phyloP scores from a whole-genome alignment of 306 rosid species.

The Casuarina glauca region DNA sequence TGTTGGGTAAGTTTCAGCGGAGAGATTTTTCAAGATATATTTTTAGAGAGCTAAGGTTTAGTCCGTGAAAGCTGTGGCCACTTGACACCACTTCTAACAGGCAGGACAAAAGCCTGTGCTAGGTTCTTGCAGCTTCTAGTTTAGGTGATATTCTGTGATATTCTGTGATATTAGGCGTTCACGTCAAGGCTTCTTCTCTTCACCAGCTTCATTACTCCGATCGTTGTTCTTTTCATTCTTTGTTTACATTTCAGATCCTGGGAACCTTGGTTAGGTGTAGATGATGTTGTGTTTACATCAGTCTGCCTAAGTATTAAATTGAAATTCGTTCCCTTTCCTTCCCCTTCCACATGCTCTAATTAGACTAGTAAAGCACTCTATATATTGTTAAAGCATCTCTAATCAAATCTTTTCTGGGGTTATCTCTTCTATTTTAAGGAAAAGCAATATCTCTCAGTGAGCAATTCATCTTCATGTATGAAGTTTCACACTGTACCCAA shows the following conservation, averaged over 20 bases:
- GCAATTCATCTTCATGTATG: not conserved
- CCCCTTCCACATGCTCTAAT: not conserved
- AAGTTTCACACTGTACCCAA: not conserved
- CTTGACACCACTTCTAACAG: not conserved
- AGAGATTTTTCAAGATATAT: not conserved
- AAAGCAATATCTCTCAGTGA: not conserved
- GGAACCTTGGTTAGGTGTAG: not conserved
- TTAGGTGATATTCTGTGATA: not conserved
- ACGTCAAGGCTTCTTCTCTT: not conserved
- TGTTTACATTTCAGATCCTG: not conserved
- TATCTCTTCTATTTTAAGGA: not conserved
- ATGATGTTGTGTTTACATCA: not conserved
- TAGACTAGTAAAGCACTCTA: constrained; percentile 5
- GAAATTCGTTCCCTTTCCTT: constrained; percentile 2
- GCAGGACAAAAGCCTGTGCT: no score
- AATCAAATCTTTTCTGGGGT: not conserved
- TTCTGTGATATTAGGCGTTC: not conserved
- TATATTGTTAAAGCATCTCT: not conserved
- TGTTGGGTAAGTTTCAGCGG: constrained; percentile 60
- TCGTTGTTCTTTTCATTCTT: not conserved
- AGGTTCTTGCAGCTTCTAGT: not conserved
- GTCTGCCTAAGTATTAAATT: not conserved
- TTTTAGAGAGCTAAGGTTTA: not conserved
- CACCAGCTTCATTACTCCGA: not conserved
- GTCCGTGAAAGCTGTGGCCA: not conserved